Base-by-base conservation (phyloP, 768 basidiomycete genomes). In the Naganishia vaughanmartiniae region DNA sequence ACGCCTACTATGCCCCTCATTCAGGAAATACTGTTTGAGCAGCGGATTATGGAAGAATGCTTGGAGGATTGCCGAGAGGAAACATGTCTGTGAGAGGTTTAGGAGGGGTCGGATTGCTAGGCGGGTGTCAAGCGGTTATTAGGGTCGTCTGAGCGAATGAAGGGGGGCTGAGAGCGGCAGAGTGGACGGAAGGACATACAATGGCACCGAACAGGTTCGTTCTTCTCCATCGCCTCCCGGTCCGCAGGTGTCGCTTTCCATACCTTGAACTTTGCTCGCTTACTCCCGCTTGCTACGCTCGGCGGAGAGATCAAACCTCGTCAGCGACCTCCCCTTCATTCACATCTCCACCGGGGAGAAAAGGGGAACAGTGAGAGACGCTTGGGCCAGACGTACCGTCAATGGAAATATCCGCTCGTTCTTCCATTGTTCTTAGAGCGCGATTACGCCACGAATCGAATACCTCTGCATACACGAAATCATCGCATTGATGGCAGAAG, bases 71-170 rank as follows among this genome's bases (percentile, higher is more conserved):
- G 89, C 92, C 73, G 92, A 95, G 75, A 98, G 85, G 83, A 93
- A 97, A 77, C 95, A 98, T 0, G 93, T 97, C 79, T 93, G 89
- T 1, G 92, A 92, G 0, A 95, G 86, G 80, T 95, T 94, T 53
- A 92, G 82, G 3, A 95, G 84, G 0, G 93, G 92, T 69, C 90
- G 85, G n/a, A 90, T 87, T 65, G 88, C 91, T 91, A 66, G 11
- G 69, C 69, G 54, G 60, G 46, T 15, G 48, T 21, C n/a, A n/a
- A n/a, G n/a, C n/a, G n/a, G n/a, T n/a, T n/a, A n/a, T n/a, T n/a
- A n/a, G n/a, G n/a, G n/a, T n/a, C n/a, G n/a, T n/a, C n/a, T n/a
- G n/a, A n/a, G n/a, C n/a, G 6, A 19, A 36, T 31, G 54, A 15
- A 63, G 60, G 4, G 3, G 24, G 26, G 24, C 1, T 10, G 57